Percentiles rank a stretch among this genome's conserved stretches.
Evolutionary conservation across 2,329 filamentous ascomycete genomes (phyloP).

Genomic region (Phialocephala subalpina): DNA sequence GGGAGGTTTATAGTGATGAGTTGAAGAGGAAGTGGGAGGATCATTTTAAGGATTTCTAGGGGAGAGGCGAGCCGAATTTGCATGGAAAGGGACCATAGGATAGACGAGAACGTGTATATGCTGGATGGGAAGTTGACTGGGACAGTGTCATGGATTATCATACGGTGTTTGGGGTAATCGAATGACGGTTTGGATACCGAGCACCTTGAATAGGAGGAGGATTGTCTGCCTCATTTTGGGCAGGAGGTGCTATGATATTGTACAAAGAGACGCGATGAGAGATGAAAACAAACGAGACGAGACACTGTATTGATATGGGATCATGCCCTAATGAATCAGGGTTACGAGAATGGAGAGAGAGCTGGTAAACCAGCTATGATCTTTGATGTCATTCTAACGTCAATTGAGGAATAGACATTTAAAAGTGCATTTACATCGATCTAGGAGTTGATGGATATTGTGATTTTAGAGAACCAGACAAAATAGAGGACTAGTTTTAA

Average conservation of each 20-base stretch:
- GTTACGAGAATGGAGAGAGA: neutral
- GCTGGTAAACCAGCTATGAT: neutral
- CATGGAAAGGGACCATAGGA: neutral
- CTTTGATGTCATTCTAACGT: neutral
- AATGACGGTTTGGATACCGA: conserved; percentile 1
- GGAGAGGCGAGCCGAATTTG: neutral
- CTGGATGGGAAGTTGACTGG: neutral
- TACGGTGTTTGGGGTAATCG: conserved; percentile 5
- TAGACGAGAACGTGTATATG: neutral
- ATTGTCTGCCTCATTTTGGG: neutral
- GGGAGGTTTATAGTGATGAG: conserved; percentile 73
- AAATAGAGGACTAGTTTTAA: neutral
- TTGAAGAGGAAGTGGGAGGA: conserved; percentile 74
- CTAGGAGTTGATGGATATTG: neutral
- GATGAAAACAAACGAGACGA: neutral
- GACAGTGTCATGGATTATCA: neutral
- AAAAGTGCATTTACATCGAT: no score
- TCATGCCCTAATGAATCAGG: neutral
- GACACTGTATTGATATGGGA: conserved; percentile 6
- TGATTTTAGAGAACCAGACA: neutral
- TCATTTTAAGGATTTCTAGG: conserved; percentile 76
- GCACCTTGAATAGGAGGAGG: neutral
- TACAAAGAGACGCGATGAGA: neutral
- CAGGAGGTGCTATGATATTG: neutral
- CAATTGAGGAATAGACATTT: no score